Base-by-base conservation (phyloP, 2,329 filamentous ascomycete species). In the Chaetomium sp. region DNA sequence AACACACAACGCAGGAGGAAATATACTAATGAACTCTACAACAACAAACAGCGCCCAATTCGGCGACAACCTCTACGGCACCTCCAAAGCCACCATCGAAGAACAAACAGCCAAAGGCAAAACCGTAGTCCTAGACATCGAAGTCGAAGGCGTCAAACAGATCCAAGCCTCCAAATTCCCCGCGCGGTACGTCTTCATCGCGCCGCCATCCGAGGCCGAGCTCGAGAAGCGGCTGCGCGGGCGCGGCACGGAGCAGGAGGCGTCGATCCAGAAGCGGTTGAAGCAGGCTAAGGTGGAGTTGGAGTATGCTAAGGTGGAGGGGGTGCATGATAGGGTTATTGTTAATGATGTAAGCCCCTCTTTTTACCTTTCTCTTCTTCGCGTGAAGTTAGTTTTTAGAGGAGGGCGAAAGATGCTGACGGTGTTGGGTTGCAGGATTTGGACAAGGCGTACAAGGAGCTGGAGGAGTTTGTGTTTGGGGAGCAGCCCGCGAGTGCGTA, bases 101-200 rank as follows among this genome's bases (percentile, higher is more conserved):
- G 83, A 89, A 66, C 85, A 91, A 69, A 80, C 80, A 2, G 80
- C 82, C 58, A 82, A 85, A 73, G 86, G 85, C 14, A 80, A 79
- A 66, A 82, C 91, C 43, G 92, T 91, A 59, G 84, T 96, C 48
- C 76, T 96, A 63, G 92, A 97, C 70, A 97, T 96, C 68, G 92
- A 96, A 79, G 96, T 96, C 89, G 91, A 96, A 82, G 91, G 91
- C 58, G 91, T 96, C 56, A 96, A 96, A 76, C 91, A 96, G 74
- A 88, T 96, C 67, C 90, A 91, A 71, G 80, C 81, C 59, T 88
- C 86, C 49, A 79, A 79, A 63, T 81, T 91, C 60, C 79, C 85
- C 55, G 88, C 90, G 6, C 84, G 89, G 54, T 96, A 89, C 74
- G 74, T 95, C 62, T 96, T 96, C 72, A 80, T 96, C 59, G 82